Base-by-base conservation (phyloP, 371 early-diverging fungal genomes). In the Mortierella sp. region DNA sequence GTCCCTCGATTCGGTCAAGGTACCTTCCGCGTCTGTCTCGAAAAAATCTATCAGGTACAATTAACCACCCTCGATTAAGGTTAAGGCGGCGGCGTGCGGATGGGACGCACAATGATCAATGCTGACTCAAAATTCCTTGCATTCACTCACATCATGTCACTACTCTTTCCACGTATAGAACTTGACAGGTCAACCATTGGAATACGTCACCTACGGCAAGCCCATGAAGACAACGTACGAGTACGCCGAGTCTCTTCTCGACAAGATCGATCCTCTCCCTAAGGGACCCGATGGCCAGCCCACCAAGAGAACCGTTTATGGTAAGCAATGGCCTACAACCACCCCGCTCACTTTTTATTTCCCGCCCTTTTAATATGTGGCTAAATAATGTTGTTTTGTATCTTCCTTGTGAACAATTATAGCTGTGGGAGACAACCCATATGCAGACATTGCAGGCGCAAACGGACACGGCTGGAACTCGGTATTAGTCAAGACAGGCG, bases 401-500 rank as follows among this genome's bases (percentile, higher is more conserved):
- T n/a, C 14, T 27, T 48, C 44, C 24, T 27, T 41, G 29, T 6
- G 56, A 32, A 71, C 38, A 35, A 12, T 73, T 71, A 11, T 71
- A 88, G 96, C 95, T 29, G 88, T 96, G 14, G 96, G 96, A 18
- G 96, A 96, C 83, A 96, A 96, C 77, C 96, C 96, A 16, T 80
- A 88, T 11, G 82, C 90, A 0, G 96, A 96, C 88, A 95, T 96
- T 81, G 91, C 92, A 12, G 97, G 98, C 0, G 98, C 98, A 7
- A 96, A 95, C 79, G 89, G 82, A 0, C 90, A 95, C 74, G 97
- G 97, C 0, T 97, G 97, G 97, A 89, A 92, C 5, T 94, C 95
- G 43, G 87, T 97, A 7, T 84, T 97, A 43, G 97, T 97, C n/a
- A 90, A 92, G 70, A 97, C 98, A 0, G 98, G 98, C 46, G 94